These are phyloP conservation scores for Salvia hispanica DNA, from an alignment of 257 asterid genomes.

Conservation along the genomic window DNA sequence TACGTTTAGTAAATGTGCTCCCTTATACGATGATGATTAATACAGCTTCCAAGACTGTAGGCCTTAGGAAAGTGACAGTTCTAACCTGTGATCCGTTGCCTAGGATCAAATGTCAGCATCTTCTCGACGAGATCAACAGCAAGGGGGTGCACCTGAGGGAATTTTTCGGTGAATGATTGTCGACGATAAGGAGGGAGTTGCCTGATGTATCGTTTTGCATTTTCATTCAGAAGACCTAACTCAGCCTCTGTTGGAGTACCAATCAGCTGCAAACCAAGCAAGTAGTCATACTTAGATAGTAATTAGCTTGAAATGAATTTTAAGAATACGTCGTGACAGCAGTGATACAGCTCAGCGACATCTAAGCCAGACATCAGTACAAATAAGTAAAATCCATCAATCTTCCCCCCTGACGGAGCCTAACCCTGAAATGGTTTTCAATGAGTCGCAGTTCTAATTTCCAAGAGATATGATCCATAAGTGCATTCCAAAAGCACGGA, in stretches of 20 bases:
- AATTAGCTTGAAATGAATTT: background rate
- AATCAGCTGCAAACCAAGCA: slow-evolving; percentile 58
- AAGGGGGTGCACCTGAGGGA: slow-evolving; percentile 78
- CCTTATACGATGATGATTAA: background rate
- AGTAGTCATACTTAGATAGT: background rate
- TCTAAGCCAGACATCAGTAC: background rate
- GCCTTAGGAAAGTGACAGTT: background rate
- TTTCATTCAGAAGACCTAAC: slow-evolving; percentile 72
- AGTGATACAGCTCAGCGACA: background rate
- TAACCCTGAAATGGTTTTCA: background rate
- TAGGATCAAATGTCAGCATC: slow-evolving; percentile 89
- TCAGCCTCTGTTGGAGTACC: slow-evolving; percentile 95
- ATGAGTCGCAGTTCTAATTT: background rate
- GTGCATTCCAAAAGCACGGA: background rate
- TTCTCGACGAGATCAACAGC: slow-evolving; percentile 86
- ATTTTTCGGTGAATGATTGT: slow-evolving; percentile 73
- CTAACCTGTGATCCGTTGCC: slow-evolving; percentile 82
- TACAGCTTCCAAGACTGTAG: too few relatives aligned
- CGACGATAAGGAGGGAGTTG: slow-evolving; percentile 73
- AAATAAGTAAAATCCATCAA: background rate
- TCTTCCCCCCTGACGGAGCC: background rate
- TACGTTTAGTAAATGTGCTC: too few relatives aligned
- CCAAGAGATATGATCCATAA: background rate
- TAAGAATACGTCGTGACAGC: background rate
- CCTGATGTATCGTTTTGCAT: slow-evolving; percentile 74